Conservation (phyloP, 2,329 filamentous ascomycete species). For the Exophiala xenobiotica region DNA sequence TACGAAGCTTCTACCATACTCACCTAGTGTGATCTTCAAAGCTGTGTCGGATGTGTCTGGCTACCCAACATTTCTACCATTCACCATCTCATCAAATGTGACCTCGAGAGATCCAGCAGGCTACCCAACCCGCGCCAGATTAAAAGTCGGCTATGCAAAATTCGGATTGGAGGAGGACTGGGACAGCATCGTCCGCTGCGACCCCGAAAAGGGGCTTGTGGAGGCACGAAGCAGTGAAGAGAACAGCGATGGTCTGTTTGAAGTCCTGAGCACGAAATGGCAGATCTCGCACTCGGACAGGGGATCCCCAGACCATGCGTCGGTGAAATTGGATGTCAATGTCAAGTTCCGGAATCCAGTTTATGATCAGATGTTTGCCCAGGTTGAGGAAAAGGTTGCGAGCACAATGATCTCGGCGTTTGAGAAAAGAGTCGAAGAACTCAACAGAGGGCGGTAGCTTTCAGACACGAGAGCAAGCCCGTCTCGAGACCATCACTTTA, state of each 20-base stretch:
- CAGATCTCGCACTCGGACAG: slow-evolving; percentile 39
- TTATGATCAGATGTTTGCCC: slow-evolving; percentile 76
- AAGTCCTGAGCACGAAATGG: slow-evolving; percentile 47
- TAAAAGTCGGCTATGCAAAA: slow-evolving; percentile 81
- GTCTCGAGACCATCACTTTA: too few species aligned
- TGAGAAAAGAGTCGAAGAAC: slow-evolving; percentile 70
- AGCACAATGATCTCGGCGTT: slow-evolving; percentile 91
- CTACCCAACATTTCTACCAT: slow-evolving; percentile 87
- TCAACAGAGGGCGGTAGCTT: slow-evolving; percentile 35
- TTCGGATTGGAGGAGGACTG: slow-evolving; percentile 72
- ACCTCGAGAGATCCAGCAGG: slow-evolving; percentile 65
- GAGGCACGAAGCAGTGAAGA: slow-evolving; percentile 65
- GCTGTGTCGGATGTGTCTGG: slow-evolving; percentile 85
- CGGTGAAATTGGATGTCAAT: slow-evolving; percentile 72
- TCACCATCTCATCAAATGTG: slow-evolving; percentile 75
- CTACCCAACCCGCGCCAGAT: slow-evolving; percentile 68
- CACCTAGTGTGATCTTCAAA: slow-evolving; percentile 68
- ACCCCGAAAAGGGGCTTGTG: slow-evolving; percentile 64
- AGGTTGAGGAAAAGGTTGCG: slow-evolving; percentile 80
- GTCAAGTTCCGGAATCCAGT: slow-evolving; percentile 88
- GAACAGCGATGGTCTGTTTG: slow-evolving; percentile 52
- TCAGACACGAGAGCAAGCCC: not conserved
- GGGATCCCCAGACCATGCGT: slow-evolving; percentile 55
- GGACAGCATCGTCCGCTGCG: slow-evolving; percentile 74
- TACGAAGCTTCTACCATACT: slow-evolving; percentile 73